Evolutionary conservation across 2,329 filamentous ascomycete species (phyloP), one percentile per base, ranked within the genome.

Genomic region (Scedosporium aurantiacum): DNA sequence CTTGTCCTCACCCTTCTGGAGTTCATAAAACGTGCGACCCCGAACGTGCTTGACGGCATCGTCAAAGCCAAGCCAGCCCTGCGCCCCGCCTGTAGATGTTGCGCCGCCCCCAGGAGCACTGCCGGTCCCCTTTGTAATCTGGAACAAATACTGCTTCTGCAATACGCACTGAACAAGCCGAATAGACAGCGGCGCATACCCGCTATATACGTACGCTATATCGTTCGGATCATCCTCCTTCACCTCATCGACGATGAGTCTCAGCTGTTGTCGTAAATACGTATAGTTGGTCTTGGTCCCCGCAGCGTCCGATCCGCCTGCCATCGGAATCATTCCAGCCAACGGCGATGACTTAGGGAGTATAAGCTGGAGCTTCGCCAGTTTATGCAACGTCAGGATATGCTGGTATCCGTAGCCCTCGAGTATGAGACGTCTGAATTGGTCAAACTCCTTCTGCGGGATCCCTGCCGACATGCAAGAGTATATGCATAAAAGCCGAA

Each of bases 371-470:
- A 97, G 84, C 70, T 92, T 96, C 70, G 97, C 94, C 43, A 99
- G 80, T 12, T 88, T 87, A 66, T 90, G 84, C 37, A 99, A 84
- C 0, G 95, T 99, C 54, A 97, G 81, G 14, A 99, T 79, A 71
- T 99, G 94, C 70, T 97, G 92, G 70, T 95, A 92, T 27, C 94
- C 94, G 69, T 99, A 99, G 1, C 90, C 93, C 70, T 97, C 90
- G 6, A 97, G 78, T 60, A 99, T 85, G 58, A 94, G 84, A 56
- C 89, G 87, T 68, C 92, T 91, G 74, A 97, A 97, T 43, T 83
- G 85, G 63, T 99, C 95, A 57, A 94, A 85, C 66, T 99, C 94
- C 65, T 90, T 90, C 12, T 88, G 84, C 63, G 91, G 91, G 66
- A 99, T 85, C 32, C 94, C 94, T 23, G 91, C 92, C 8, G 88